Conservation (phyloP, 1,284 basidiomycete species). For the Ceratobasidium papillatum region DNA sequence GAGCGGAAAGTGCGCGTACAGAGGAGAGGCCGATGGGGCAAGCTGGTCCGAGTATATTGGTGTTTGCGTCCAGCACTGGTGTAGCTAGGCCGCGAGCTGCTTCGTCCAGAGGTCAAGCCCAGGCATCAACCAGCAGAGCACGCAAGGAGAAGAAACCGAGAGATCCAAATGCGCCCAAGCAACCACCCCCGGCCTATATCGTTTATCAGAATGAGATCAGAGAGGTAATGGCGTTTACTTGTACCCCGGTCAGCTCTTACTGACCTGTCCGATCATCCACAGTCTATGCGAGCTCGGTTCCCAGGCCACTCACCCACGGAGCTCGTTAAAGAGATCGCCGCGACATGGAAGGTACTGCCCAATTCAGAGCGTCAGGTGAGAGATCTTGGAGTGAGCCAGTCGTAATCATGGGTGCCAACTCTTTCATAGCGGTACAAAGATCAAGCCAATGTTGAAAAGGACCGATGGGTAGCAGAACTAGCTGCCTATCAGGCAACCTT, state of each 20-base stretch:
- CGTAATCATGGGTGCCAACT: not conserved
- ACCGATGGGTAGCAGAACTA: conserved; percentile 33
- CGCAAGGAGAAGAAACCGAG: conserved; percentile 53
- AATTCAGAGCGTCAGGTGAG: conserved; percentile 34
- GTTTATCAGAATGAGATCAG: conserved; percentile 90
- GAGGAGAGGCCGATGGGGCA: not conserved
- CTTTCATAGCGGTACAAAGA: conserved; percentile 21
- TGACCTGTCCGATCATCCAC: not conserved
- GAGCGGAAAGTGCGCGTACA: not conserved
- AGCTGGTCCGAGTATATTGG: conserved; percentile 36
- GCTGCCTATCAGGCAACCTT: conserved; percentile 33
- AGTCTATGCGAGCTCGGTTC: conserved; percentile 33
- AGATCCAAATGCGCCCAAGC: conserved; percentile 95
- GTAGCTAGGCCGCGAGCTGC: conserved; percentile 5
- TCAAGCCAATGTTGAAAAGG: conserved; percentile 32
- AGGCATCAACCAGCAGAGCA: not conserved
- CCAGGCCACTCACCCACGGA: conserved; percentile 30
- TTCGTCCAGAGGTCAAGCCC: not conserved
- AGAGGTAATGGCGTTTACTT: conserved; percentile 3
- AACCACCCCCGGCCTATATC: conserved; percentile 95
- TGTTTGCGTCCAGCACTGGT: conserved; percentile 21
- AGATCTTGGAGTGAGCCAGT: not conserved
- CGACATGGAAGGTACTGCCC: conserved; percentile 35
- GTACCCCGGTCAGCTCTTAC: not conserved
- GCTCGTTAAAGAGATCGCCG: conserved; percentile 37